Base-by-base conservation (phyloP, 805 yeast genomes). In the Wickerhamiella lipophila region DNA sequence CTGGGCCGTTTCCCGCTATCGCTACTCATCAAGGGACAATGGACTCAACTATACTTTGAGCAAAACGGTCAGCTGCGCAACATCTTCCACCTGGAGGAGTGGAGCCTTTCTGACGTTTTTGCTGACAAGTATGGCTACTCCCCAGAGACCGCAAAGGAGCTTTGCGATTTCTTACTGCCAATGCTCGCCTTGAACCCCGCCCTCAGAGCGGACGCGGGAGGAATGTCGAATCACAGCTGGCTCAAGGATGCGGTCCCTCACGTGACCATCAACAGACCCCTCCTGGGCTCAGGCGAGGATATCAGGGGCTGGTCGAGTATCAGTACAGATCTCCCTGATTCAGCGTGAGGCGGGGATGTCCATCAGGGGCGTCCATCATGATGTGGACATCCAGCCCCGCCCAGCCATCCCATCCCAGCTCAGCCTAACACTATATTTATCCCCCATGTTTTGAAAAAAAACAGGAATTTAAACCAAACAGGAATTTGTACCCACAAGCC, bases 161-260 rank as follows among this genome's bases (percentile, higher is more conserved):
- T 92, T 40, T 66, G 88, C 7, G 85, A 79, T 56, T 87, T 92
- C 59, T 66, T 92, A 53, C 62, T 75, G 42, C 96, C 96, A 7
- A 85, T 92, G 95, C 70, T 92, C 42, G 63, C 72, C 18, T 64
- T 85, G 18, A 84, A 81, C 61, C 97, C 98, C 1, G 79, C 75
- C 51, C 64, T 67, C 49, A 72, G 99, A 55, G 89, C 89, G 12
- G 98, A 92, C 67, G 97, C 97, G 1, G 98, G 97, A 16, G 96
- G 96, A 2, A 75, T 87, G 78, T 77, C 84, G 2, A 82, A 85
- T 59, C 95, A 87, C 62, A 79, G 81, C 11, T 87, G 96, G 96
- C 60, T 77, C 23, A 62, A 64, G 6, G 94, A 84, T 60, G 86
- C 89, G 0, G 94, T 94, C 0, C 71, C 82, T 61, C 72, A 78